Percentiles rank a stretch among this genome's conserved stretches.
Evolutionary conservation across 2,329 filamentous ascomycete species (phyloP).

Genomic region (Colletotrichum neosansevieriae): DNA sequence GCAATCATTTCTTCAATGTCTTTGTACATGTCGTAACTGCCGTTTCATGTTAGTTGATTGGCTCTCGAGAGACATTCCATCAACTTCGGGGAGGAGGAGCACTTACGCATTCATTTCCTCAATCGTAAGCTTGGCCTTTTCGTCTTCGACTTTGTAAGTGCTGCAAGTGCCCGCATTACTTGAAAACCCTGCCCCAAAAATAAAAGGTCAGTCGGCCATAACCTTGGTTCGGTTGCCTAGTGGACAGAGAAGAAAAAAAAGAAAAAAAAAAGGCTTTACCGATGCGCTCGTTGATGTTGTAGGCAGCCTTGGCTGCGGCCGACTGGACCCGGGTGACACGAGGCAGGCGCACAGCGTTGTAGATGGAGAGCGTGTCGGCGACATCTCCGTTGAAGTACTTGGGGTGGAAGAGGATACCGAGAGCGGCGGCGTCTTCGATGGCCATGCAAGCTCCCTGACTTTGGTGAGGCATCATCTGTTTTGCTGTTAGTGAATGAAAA

Average conservation of each 20-base stretch:
- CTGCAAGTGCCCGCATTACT: constrained; percentile 65
- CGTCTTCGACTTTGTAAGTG: constrained; percentile 72
- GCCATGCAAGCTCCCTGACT: constrained; percentile 78
- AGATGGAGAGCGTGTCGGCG: constrained; percentile 59
- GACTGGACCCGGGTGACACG: constrained; percentile 68
- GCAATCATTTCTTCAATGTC: constrained; percentile 65
- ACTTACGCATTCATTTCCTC: constrained; percentile 76
- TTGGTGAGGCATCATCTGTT: constrained; percentile 66
- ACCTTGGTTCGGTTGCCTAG: no score
- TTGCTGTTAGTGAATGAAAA: background rate
- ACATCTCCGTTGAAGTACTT: constrained; percentile 61
- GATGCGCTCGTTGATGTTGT: constrained; percentile 74
- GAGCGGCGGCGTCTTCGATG: constrained; percentile 73
- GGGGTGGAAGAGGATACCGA: constrained; percentile 71
- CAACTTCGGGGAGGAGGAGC: background rate
- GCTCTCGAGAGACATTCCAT: background rate
- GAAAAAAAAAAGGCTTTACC: constrained; percentile 50
- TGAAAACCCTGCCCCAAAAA: constrained; percentile 64
- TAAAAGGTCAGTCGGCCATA: background rate
- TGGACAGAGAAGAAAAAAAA: background rate
- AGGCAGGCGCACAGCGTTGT: constrained; percentile 65
- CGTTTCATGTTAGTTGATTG: constrained; percentile 3
- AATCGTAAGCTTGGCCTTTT: constrained; percentile 72
- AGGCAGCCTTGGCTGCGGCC: constrained; percentile 67
- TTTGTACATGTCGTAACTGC: constrained; percentile 69